Evolutionary conservation across 177 flowering plant genomes (phyloP), one percentile per base, ranked within the genome.

Genomic region (Tripterygium wilfordii): DNA sequence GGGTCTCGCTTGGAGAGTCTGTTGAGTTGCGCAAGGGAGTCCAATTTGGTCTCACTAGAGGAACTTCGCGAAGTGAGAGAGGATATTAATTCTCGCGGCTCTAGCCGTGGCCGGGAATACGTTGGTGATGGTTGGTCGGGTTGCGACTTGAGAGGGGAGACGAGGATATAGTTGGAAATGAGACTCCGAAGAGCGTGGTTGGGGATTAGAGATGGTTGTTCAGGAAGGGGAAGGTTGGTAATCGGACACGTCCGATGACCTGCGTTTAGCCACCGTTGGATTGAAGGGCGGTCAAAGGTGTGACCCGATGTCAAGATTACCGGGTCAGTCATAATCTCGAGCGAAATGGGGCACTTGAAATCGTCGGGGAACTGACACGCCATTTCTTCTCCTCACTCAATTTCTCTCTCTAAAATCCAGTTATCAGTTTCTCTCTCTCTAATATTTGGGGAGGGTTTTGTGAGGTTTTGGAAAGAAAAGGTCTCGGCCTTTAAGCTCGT

Each of bases 211-310:
- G 75, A 58, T 3, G 89, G 95, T 26, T 66, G 62, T 0, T 71
- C 78, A 1, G 96, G 82, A 2, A 90, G 67, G 49, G 92, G 92
- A 16, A 85, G 72, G 50, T 89, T 75, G 60, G 96, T 81, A 61
- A 94, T 75, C 38, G 97, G 99, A 58, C 97, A 94, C 1, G 88
- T 79, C 4, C 97, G 85, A 82, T 89, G 80, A 49, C 99, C 99
- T 68, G 95, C 54, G 72, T 90, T 95, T 0, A 94, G 55, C 99
- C 99, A 94, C 40, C 88, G 80, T 50, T 90, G 96, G 58, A 94
- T 94, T 1, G 99, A 94, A 33, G 79, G 32, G 1, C 99, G 94
- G 58, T 94, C 99, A 47, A 94, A 94, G 55, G 97, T 94, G 71
- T 90, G 96, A n/a, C 99, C 99, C 14, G 99, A 83, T 0, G 92